Evolutionary conservation across 1,284 basidiomycete genomes (phyloP), one percentile per base, ranked within the genome.

Genomic region (Rhodotorula glutinis): DNA sequence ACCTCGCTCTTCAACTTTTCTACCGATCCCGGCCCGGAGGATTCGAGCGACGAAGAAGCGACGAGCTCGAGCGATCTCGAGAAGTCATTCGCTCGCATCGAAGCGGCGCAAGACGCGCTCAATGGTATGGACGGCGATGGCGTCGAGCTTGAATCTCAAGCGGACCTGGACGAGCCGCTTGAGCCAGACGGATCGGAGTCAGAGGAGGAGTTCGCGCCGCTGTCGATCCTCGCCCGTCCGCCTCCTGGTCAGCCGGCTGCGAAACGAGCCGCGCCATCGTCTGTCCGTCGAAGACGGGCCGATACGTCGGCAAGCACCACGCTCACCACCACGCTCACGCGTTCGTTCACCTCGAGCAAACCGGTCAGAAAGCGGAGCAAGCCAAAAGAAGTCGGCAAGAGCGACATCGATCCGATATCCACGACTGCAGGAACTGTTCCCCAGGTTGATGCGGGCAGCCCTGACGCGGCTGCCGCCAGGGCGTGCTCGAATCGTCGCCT

Each of bases 101-200:
- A 30, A 0, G 69, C 69, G 5, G 60, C 62, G 3, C 56, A 66
- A 27, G 66, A 62, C 14, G 66, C 60, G 52, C 44, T 70, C 14
- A 60, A 30, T 3, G 7, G 23, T 21, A 23, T 9, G 30, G 46
- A 25, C 41, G 11, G 9, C 41, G 41, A 44, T 4, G 55, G 27
- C 10, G 65, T 55, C 19, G 55, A 57, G 8, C 33, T 38, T 11
- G 33, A 38, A 38, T 11, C 5, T 38, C 33, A 11, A 5, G 5
- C 11, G 33, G 33, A 38, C 5, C 11, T 11, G 33, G 33, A 11
- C 33, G 11, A 38, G 33, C 33, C 33, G 33, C 33, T 38, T 5
- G 7, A 38, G 33, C 11, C 33, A 7, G 7, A 38, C 33, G 33
- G 11, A 5, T 38, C 33, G 33, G 33, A 5, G 7, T 38, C 33